A percentile compares a stretch with the other conserved stretches of the same genome.
phyloP scores from a whole-genome alignment of 257 asterid genomes.

The Pogostemon cablin region DNA sequence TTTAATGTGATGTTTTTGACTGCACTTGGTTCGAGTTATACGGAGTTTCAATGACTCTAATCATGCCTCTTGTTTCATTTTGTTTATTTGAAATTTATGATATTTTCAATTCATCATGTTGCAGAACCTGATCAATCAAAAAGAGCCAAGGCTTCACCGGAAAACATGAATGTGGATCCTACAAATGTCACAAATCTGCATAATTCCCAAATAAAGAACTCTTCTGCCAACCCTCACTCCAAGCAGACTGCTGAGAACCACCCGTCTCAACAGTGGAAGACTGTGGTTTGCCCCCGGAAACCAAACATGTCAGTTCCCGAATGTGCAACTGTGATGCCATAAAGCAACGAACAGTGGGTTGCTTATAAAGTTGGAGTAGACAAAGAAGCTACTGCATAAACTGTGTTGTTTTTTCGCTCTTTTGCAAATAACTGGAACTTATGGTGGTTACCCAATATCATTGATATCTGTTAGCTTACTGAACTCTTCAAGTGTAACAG shows the following conservation, averaged over 20 bases:
- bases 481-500: no score
- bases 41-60: no score
- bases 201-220: conserved; percentile 25
- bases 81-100: no score
- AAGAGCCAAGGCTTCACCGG: conserved; percentile 42
- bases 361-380: conserved; percentile 38
- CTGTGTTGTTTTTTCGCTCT: not conserved
- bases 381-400: conserved; percentile 28
- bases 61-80: no score
- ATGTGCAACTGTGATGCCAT: conserved; percentile 44
- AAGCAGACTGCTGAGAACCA: conserved; percentile 28
- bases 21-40: no score
- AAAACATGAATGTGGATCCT: conserved; percentile 28
- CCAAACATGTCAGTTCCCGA: conserved; percentile 40
- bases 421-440: not conserved
- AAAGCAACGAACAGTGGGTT: conserved; percentile 53
- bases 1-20: no score
- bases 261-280: conserved; percentile 27
- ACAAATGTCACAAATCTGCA: conserved; percentile 24
- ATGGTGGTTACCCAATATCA: no score
- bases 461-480: no score
- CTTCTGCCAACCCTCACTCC: conserved; percentile 22
- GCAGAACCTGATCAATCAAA: conserved; percentile 40
- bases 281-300: conserved; percentile 44
- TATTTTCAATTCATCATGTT: not conserved